Percentiles rank a stretch among this genome's conserved stretches.
These are phyloP conservation scores for Cichorium intybus DNA, from an alignment of 140 eudicot species.

Conservation along the genomic window DNA sequence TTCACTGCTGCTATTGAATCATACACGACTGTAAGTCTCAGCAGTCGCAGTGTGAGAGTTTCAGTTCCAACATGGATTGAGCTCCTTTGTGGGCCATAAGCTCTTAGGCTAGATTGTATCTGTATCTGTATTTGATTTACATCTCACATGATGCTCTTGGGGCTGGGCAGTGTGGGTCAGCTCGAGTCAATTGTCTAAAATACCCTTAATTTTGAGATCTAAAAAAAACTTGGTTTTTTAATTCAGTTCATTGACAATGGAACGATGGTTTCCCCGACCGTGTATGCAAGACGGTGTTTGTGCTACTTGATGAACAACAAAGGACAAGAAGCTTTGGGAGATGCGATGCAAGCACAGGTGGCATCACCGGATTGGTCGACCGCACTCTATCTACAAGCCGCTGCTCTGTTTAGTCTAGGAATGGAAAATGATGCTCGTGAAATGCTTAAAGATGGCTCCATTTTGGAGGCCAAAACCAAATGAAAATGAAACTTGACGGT, in stretches of 20 bases:
- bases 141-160: not conserved
- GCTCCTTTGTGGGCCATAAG: not conserved
- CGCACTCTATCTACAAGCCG: conserved; percentile 66
- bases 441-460: conserved; percentile 52
- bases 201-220: not conserved
- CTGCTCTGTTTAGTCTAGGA: conserved; percentile 59
- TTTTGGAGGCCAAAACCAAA: conserved; percentile 42
- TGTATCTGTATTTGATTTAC: not conserved
- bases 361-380: conserved; percentile 56
- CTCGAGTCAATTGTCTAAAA: not conserved
- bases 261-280: conserved; percentile 53
- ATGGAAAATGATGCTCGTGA: conserved; percentile 68
- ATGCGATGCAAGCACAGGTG: conserved; percentile 84
- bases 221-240: conserved; percentile 1
- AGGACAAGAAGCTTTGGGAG: conserved; percentile 73
- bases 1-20: conserved; percentile 53
- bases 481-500: not conserved
- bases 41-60: no score
- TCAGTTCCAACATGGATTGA: not conserved
- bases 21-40: conserved; percentile 43
- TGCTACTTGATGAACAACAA: conserved; percentile 54
- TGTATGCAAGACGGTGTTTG: conserved; percentile 57
- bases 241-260: conserved; percentile 58
- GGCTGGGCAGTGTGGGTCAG: not conserved
- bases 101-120: no score